phyloP scores from a whole-genome alignment of 176 grass and related monocot genomes.

The Avena insularis region DNA sequence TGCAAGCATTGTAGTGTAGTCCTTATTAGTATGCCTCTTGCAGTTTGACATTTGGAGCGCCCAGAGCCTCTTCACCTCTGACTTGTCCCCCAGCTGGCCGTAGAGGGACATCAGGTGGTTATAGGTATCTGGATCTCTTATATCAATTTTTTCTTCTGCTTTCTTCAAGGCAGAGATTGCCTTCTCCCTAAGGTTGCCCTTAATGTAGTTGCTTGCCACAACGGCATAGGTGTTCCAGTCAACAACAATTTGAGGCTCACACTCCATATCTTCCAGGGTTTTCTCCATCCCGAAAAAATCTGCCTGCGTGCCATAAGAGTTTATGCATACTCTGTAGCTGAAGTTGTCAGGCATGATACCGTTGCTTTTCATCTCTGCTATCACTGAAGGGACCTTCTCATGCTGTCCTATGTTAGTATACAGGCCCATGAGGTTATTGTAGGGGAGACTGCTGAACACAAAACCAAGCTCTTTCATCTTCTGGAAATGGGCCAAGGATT shows the following conservation, averaged over 20 bases:
- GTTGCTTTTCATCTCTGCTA: constrained; percentile 73
- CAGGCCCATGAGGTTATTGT: constrained; percentile 86
- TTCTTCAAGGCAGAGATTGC: constrained; percentile 71
- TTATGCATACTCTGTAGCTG: constrained; percentile 87
- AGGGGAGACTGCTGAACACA: constrained; percentile 55
- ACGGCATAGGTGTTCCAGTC: constrained; percentile 90
- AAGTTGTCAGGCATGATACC: constrained; percentile 81
- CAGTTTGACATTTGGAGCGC: constrained; percentile 69
- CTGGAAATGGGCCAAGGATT: constrained; percentile 73
- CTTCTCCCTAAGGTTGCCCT: constrained; percentile 55
- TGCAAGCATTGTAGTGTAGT: constrained; percentile 72
- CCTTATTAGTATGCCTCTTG: constrained; percentile 69
- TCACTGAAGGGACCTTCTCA: constrained; percentile 76
- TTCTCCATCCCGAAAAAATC: constrained; percentile 83
- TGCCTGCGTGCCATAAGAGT: constrained; percentile 71
- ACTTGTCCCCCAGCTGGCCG: constrained; percentile 65
- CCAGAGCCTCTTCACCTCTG: constrained; percentile 71
- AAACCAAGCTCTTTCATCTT: constrained; percentile 81
- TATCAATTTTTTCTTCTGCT: constrained; percentile 71
- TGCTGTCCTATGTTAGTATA: constrained; percentile 76
- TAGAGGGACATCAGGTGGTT: constrained; percentile 77
- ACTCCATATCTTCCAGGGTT: constrained; percentile 81
- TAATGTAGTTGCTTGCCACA: constrained; percentile 77
- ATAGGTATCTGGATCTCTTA: constrained; percentile 51
- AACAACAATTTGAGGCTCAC: constrained; percentile 81